A percentile compares a stretch with the other conserved stretches of the same genome.
phyloP scores from a whole-genome alignment of 495 filamentous ascomycete species.

The Talaromyces stipitatus region DNA sequence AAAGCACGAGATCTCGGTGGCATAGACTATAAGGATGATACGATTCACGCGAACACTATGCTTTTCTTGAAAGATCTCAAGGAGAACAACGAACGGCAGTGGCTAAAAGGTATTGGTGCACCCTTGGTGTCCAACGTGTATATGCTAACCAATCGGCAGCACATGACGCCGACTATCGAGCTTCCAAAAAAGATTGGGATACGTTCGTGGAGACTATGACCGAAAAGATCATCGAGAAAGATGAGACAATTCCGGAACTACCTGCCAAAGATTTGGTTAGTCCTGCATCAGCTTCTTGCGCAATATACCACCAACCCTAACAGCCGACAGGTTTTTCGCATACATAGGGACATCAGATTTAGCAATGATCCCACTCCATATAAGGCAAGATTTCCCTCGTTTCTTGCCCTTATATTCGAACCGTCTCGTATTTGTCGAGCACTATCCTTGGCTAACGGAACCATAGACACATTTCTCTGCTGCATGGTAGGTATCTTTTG shows the following conservation, averaged over 20 bases:
- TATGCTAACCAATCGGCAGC: constrained; percentile 29
- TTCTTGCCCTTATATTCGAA: constrained; percentile 7
- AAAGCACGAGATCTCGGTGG: constrained; percentile 60
- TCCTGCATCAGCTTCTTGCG: background rate
- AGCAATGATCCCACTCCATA: constrained; percentile 76
- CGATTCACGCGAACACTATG: constrained; percentile 74
- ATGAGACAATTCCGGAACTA: constrained; percentile 75
- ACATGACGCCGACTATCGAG: constrained; percentile 68
- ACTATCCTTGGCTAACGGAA: constrained; percentile 16
- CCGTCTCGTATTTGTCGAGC: background rate
- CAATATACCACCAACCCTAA: background rate
- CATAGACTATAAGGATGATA: constrained; percentile 58
- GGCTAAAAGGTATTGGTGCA: constrained; percentile 60
- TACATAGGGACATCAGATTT: constrained; percentile 77
- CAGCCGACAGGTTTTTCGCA: constrained; percentile 57
- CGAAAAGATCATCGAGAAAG: constrained; percentile 57
- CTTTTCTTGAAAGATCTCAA: constrained; percentile 69
- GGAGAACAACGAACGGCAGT: constrained; percentile 70
- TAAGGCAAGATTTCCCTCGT: constrained; percentile 49
- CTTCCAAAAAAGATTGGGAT: constrained; percentile 70
- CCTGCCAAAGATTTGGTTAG: constrained; percentile 70
- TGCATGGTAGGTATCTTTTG: constrained; percentile 50
- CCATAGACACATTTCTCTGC: constrained; percentile 67
- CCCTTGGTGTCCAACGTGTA: background rate
- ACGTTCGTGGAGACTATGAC: constrained; percentile 64